Base-by-base conservation (phyloP, 306 rosid genomes). In the Quercus alba region DNA sequence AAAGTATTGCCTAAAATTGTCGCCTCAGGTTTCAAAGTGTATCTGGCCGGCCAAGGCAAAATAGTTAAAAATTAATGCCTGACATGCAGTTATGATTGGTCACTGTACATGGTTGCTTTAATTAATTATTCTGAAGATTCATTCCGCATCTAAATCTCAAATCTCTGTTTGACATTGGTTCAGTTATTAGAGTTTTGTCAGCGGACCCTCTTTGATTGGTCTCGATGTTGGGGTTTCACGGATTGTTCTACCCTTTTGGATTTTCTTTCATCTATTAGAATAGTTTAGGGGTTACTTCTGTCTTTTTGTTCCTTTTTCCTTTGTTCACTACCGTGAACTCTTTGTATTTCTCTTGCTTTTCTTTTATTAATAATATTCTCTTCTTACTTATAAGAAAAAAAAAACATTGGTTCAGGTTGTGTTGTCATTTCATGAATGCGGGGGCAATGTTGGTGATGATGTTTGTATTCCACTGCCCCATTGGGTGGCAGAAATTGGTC, bases 391-490 rank as follows among this genome's bases (percentile, higher is more conserved):
- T 25, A 1, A 25, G 1, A 25, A 25, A 25, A 25, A 25, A 25
- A 25, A 25, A 25, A 33, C 57, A 56, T 70, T 69, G 82, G 56
- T 77, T 58, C 88, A 96, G 98, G 98, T 91, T 72, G 88, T 91
- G 79, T 88, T 96, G 88, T 93, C 99, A 62, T 96, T 96, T 81
- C 99, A 96, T 88, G 98, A 96, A 87, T 96, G 99, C 81, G 98
- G 99, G 84, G 97, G 97, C 83, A 91, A 96, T 85, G 88, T 96
- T 57, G 98, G 98, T 74, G 99, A 91, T 82, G 97, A 93, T 90
- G 97, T 93, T 71, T 93, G 97, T 77, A 90, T 96, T 81, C 98
- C 99, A 75, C 83, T 93, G 75, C 99, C 99, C 28, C 98, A 96
- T 76, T 96, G 99, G 98, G 97, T 93, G 82, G 93, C 92, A 79